Evolutionary conservation across 768 basidiomycete genomes (phyloP).

Genomic region (Thelephora aurantiotincta): DNA sequence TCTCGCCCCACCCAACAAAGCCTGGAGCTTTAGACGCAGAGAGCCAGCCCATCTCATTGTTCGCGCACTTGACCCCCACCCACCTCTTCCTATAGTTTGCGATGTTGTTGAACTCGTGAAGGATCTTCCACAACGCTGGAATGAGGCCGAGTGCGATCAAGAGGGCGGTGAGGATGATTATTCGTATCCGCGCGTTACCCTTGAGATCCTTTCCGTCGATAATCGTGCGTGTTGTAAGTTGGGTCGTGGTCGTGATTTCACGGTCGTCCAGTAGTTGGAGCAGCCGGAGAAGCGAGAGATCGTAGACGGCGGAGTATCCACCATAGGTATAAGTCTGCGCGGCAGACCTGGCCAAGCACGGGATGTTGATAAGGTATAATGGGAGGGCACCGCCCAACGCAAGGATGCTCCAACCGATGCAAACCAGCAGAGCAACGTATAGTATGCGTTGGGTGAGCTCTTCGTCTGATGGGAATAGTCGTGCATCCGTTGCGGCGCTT

Average conservation of each 20-base stretch:
- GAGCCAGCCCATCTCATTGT: constrained; percentile 66
- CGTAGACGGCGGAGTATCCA: constrained; percentile 52
- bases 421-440: constrained; percentile 50
- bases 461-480: constrained; percentile 62
- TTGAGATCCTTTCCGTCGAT: constrained; percentile 22
- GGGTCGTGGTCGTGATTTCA: constrained; percentile 17
- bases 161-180: constrained; percentile 57
- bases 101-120: constrained; percentile 46
- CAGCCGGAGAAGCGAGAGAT: constrained; percentile 67
- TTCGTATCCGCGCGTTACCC: constrained; percentile 37
- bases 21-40: constrained; percentile 49
- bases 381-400: constrained; percentile 63
- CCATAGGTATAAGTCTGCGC: constrained; percentile 34
- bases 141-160: constrained; percentile 45
- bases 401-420: constrained; percentile 51
- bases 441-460: constrained; percentile 57
- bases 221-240: constrained; percentile 20
- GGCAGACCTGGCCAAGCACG: constrained; percentile 48
- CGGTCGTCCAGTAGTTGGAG: constrained; percentile 41
- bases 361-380: constrained; percentile 51
- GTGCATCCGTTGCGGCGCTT: constrained; percentile 33
- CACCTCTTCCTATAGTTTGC: constrained; percentile 44
- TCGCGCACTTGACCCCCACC: constrained; percentile 47
- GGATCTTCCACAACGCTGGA: constrained; percentile 50
- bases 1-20: constrained; percentile 62